Conservation (phyloP, 768 basidiomycete genomes). For the Podaxis sp. region DNA sequence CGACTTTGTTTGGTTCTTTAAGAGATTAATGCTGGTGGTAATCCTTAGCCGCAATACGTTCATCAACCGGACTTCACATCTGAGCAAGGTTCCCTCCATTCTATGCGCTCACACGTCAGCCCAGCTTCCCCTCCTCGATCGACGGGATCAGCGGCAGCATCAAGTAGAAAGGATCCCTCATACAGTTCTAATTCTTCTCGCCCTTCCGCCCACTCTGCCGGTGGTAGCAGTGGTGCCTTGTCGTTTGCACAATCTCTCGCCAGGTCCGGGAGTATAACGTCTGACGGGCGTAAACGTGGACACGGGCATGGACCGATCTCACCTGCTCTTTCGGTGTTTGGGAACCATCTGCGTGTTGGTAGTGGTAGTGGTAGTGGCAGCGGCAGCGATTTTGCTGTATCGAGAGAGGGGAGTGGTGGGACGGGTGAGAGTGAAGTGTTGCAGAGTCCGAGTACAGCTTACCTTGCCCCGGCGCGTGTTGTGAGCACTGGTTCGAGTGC, state of each 20-base stretch:
- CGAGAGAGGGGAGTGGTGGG: conserved; percentile 7
- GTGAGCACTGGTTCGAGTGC: neutral
- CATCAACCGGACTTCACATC: conserved; percentile 46
- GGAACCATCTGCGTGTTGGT: conserved; percentile 27
- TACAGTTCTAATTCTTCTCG: conserved; percentile 56
- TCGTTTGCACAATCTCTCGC: conserved; percentile 39
- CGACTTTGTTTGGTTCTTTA: conserved; percentile 8
- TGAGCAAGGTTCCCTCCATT: conserved; percentile 66
- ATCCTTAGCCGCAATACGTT: conserved; percentile 41
- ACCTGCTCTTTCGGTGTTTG: conserved; percentile 54
- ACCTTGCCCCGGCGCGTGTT: conserved; percentile 4
- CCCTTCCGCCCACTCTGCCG: conserved; percentile 46
- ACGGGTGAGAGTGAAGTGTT: conserved; percentile 16
- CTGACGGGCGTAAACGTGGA: conserved; percentile 45
- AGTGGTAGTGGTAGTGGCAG: conserved; percentile 17
- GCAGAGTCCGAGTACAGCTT: conserved; percentile 24
- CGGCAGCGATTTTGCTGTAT: neutral
- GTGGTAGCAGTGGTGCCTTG: conserved; percentile 30
- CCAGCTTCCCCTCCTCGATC: conserved; percentile 43
- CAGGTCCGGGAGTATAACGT: conserved; percentile 54
- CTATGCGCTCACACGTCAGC: conserved; percentile 56
- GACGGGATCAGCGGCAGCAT: conserved; percentile 53
- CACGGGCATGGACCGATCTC: conserved; percentile 32
- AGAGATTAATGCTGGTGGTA: conserved; percentile 3
- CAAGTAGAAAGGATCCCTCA: conserved; percentile 38